Conservation (phyloP, 768 basidiomycete genomes). For the Termitomyces sp. region DNA sequence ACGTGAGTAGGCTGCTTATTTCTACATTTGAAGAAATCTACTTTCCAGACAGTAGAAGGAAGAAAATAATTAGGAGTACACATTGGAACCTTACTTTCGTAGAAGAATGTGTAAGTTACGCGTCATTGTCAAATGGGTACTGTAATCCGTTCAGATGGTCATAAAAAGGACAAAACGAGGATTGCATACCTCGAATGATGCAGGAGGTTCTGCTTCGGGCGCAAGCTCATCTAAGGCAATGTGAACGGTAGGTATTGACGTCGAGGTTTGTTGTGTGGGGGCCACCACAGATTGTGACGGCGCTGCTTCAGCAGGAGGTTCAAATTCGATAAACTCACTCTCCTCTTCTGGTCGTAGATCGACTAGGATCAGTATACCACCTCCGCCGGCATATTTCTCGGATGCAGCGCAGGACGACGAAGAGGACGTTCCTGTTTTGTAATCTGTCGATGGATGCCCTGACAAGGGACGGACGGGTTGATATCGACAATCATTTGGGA, state of each 20-base stretch:
- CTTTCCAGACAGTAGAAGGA: not conserved
- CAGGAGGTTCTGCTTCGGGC: slow-evolving; percentile 72
- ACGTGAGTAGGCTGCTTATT: not conserved
- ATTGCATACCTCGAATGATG: slow-evolving; percentile 73
- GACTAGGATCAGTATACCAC: slow-evolving; percentile 80
- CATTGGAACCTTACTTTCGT: slow-evolving; percentile 6
- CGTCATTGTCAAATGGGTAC: slow-evolving; percentile 75
- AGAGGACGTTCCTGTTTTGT: slow-evolving; percentile 24
- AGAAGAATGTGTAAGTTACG: slow-evolving; percentile 1
- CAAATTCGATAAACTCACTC: slow-evolving; percentile 67
- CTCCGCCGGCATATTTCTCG: slow-evolving; percentile 71
- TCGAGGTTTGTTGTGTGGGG: slow-evolving; percentile 25
- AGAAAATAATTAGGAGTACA: not conserved
- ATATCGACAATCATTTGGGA: slow-evolving; percentile 76
- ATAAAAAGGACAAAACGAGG: not conserved
- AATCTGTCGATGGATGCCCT: slow-evolving; percentile 31
- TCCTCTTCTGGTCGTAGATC: slow-evolving; percentile 69
- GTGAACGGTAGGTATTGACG: slow-evolving; percentile 40
- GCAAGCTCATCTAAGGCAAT: slow-evolving; percentile 66
- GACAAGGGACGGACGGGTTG: slow-evolving; percentile 84
- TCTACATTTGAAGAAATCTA: not conserved
- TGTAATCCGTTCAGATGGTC: slow-evolving; percentile 21
- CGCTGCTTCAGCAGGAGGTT: slow-evolving; percentile 27
- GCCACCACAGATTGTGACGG: slow-evolving; percentile 19
- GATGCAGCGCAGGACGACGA: slow-evolving; percentile 27